These are phyloP conservation scores for Protea cynaroides DNA, from an alignment of 164 flowering plant genomes.

Conservation along the genomic window DNA sequence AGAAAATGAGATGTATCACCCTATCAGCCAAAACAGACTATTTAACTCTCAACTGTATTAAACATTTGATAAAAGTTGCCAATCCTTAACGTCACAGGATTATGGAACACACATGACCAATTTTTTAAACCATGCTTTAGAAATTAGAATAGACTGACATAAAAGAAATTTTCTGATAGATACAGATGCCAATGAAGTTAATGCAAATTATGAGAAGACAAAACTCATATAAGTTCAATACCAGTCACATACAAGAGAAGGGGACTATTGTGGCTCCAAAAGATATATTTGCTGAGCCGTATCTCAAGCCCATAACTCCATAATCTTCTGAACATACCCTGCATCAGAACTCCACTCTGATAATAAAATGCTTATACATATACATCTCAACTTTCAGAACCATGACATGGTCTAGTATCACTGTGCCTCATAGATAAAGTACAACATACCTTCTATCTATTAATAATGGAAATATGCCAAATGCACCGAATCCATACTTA, in stretches of 20 bases:
- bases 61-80: too few relatives aligned
- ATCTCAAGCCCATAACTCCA: slow-evolving; percentile 84
- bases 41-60: too few relatives aligned
- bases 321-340: slow-evolving; percentile 58
- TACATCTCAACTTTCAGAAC: not conserved
- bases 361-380: slow-evolving; percentile 3
- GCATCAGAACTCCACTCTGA: slow-evolving; percentile 17
- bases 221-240: slow-evolving; percentile 5
- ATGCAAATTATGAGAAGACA: not conserved
- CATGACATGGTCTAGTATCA: not conserved
- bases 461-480: slow-evolving; percentile 67
- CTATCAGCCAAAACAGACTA: too few relatives aligned
- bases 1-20: too few relatives aligned
- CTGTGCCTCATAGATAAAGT: not conserved
- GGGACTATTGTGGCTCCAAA: slow-evolving; percentile 71
- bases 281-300: slow-evolving; percentile 72
- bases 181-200: not conserved
- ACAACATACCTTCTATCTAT: slow-evolving; percentile 50
- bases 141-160: too few relatives aligned
- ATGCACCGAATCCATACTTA: slow-evolving; percentile 81
- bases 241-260: slow-evolving; percentile 44
- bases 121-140: too few relatives aligned
- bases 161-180: not conserved
- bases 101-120: too few relatives aligned
- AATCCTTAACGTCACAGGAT: too few relatives aligned